A percentile compares a stretch with the other conserved stretches of the same genome.
These are phyloP conservation scores for Dictyophora rubrovolvata DNA, from an alignment of 768 basidiomycete species.

Conservation along the genomic window DNA sequence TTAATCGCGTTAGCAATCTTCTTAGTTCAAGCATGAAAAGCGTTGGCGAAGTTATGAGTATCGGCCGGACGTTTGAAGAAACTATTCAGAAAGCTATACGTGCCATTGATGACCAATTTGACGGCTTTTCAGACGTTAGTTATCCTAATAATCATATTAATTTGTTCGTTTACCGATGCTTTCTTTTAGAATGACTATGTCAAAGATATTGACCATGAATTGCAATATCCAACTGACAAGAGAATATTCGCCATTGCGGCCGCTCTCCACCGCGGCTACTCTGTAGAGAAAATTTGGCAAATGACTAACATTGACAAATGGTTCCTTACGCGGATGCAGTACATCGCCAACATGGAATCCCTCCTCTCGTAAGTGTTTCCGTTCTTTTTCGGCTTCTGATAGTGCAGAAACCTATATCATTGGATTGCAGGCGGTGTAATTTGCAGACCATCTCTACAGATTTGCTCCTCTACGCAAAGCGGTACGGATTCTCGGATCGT, in stretches of 20 bases:
- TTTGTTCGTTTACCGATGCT: not conserved
- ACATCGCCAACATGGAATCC: conserved; percentile 76
- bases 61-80: conserved; percentile 96
- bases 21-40: conserved; percentile 98
- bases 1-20: conserved; percentile 82
- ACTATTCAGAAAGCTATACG: conserved; percentile 97
- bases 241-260: conserved; percentile 94
- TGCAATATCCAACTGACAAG: conserved; percentile 91
- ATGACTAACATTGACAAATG: conserved; percentile 99
- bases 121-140: conserved; percentile 78
- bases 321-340: conserved; percentile 86
- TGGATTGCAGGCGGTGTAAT: conserved; percentile 41
- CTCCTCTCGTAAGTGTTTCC: conserved; percentile 52
- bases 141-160: not conserved
- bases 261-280: conserved; percentile 87
- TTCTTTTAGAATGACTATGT: conserved; percentile 68
- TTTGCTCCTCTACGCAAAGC: conserved; percentile 75
- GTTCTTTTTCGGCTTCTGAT: not conserved
- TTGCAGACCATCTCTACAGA: conserved; percentile 52
- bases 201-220: conserved; percentile 86
- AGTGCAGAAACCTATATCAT: not conserved
- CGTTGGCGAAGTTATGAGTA: conserved; percentile 99
- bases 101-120: conserved; percentile 90
- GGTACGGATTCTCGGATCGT: conserved; percentile 92
- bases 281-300: conserved; percentile 92